These are phyloP conservation scores for Aspergillus ibericus DNA, from an alignment of 2,329 filamentous ascomycete species.

Conservation along the genomic window DNA sequence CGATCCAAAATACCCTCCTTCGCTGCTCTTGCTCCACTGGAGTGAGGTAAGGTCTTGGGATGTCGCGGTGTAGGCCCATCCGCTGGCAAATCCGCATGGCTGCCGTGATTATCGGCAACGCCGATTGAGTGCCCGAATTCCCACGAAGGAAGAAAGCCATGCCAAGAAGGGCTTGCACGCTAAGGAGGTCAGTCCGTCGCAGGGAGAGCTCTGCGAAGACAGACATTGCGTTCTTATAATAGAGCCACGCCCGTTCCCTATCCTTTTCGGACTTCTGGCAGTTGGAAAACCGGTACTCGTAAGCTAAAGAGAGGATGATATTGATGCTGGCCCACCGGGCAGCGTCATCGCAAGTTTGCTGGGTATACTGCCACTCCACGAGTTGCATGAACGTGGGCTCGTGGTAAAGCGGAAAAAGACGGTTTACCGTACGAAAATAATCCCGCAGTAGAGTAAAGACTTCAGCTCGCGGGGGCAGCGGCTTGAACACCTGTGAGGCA, in stretches of 20 bases:
- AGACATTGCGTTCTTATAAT: slow-evolving; percentile 92
- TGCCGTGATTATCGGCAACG: slow-evolving; percentile 82
- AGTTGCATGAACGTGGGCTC: slow-evolving; percentile 96
- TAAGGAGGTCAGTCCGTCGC: slow-evolving; percentile 88
- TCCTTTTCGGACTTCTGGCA: slow-evolving; percentile 84
- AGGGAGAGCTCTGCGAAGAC: slow-evolving; percentile 87
- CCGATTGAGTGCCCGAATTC: slow-evolving; percentile 88
- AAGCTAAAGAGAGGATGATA: slow-evolving; percentile 81
- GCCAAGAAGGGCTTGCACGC: slow-evolving; percentile 85
- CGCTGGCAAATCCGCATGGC: slow-evolving; percentile 86
- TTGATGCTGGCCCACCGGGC: slow-evolving; percentile 98
- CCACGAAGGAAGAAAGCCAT: slow-evolving; percentile 93
- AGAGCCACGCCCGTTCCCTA: slow-evolving; percentile 86
- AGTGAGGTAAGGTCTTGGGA: slow-evolving; percentile 83
- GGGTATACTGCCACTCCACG: slow-evolving; percentile 87
- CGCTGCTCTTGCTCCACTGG: slow-evolving; percentile 87
- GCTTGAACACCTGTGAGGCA: slow-evolving; percentile 74
- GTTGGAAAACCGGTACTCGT: slow-evolving; percentile 86
- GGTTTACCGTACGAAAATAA: slow-evolving; percentile 96
- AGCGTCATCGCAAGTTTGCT: slow-evolving; percentile 85
- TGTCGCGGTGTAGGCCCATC: slow-evolving; percentile 88
- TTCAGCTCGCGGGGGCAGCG: slow-evolving; percentile 78
- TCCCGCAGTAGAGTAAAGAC: slow-evolving; percentile 82
- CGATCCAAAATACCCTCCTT: slow-evolving; percentile 72
- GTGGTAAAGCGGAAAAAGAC: slow-evolving; percentile 93